Conservation (phyloP, 768 basidiomycete species). For the Suillus cothurnatus region DNA sequence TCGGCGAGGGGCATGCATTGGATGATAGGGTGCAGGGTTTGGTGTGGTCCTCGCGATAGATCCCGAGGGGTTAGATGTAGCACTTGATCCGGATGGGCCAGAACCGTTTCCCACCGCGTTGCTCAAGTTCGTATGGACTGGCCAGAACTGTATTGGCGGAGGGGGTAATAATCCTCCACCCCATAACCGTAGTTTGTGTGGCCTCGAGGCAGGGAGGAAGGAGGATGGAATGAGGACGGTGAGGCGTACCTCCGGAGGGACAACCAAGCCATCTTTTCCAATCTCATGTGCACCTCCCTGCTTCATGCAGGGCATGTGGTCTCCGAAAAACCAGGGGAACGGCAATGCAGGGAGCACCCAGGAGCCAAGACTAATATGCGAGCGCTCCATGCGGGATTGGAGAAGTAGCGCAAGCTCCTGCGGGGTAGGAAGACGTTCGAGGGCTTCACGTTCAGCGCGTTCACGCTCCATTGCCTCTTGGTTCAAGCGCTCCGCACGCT, state of each 20-base stretch:
- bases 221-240: conserved; percentile 62
- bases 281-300: conserved; percentile 24
- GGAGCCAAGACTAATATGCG: conserved; percentile 30
- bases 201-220: conserved; percentile 57
- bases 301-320: conserved; percentile 31
- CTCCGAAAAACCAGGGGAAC: conserved; percentile 38
- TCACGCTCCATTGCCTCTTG: neutral
- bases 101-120: neutral
- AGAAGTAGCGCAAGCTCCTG: conserved; percentile 35
- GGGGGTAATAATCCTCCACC: conserved; percentile 59
- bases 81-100: conserved; percentile 23
- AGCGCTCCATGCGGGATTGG: conserved; percentile 30
- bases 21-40: conserved; percentile 16
- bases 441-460: conserved; percentile 4
- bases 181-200: conserved; percentile 63
- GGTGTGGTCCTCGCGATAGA: neutral
- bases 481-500: conserved; percentile 14
- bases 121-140: conserved; percentile 11
- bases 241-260: conserved; percentile 36
- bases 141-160: conserved; percentile 34
- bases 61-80: conserved; percentile 10
- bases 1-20: conserved; percentile 38
- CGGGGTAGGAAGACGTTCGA: conserved; percentile 35
- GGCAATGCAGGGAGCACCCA: conserved; percentile 34
- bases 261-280: conserved; percentile 16